Evolutionary conservation across 345 rosid species (phyloP).

Genomic region (Lenwebbia sp.): DNA sequence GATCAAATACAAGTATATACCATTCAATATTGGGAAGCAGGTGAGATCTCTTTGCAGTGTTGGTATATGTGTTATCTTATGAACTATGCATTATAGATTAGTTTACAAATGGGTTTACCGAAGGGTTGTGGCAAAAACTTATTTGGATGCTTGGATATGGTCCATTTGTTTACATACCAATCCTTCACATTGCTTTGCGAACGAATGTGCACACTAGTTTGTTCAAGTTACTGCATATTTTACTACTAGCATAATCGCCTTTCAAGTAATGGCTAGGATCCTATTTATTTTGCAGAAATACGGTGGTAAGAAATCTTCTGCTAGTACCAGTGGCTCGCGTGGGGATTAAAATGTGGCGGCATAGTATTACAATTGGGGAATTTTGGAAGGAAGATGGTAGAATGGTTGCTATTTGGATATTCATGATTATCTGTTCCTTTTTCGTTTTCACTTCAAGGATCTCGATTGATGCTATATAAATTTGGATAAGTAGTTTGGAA

Average conservation of each 20-base stretch:
- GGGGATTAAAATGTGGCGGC: conserved; percentile 27
- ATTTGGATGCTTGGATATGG: background rate
- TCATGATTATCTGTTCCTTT: conserved; percentile 17
- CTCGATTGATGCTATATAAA: conserved; percentile 7
- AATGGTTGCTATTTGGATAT: conserved; percentile 8
- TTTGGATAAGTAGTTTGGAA: conserved; percentile 13
- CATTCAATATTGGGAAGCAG: conserved; percentile 69
- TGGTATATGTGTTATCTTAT: background rate
- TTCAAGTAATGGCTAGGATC: background rate
- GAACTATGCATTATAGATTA: background rate
- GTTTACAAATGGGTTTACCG: background rate
- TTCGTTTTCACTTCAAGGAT: conserved; percentile 9
- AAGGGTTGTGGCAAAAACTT: background rate
- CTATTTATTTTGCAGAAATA: conserved; percentile 18
- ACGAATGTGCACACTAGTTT: background rate
- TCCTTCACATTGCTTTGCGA: background rate
- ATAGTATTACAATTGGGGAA: background rate
- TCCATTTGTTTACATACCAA: background rate
- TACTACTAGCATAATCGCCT: background rate
- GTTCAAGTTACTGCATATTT: background rate
- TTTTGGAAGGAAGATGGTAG: background rate
- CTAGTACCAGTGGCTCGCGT: conserved; percentile 46
- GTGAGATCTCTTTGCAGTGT: conserved; percentile 12
- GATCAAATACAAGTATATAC: conserved; percentile 81
- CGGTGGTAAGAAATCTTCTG: conserved; percentile 42